A percentile compares a stretch with the other conserved stretches of the same genome.
Conservation (phyloP, 768 basidiomycete genomes). For the Filobasidium floriforme region DNA sequence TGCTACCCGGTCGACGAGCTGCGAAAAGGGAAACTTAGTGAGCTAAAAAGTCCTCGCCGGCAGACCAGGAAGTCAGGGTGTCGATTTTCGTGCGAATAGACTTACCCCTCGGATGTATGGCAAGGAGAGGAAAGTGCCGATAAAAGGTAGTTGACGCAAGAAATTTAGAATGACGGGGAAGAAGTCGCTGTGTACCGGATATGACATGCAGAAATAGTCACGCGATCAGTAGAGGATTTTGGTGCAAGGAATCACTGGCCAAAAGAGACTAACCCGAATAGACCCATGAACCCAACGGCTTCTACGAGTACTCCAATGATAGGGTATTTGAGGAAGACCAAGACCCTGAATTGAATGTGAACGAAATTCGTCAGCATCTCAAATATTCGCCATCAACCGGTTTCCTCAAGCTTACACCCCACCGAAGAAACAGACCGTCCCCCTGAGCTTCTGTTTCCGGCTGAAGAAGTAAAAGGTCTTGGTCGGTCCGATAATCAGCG, state of each 20-base stretch:
- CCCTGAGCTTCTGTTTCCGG: constrained; percentile 85
- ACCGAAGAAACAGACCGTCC: constrained; percentile 47
- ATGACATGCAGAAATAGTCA: too few relatives aligned
- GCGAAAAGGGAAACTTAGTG: constrained; percentile 11
- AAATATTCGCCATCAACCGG: neutral
- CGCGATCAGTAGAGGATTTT: too few relatives aligned
- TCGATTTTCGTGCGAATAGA: too few relatives aligned
- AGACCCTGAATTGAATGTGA: constrained; percentile 51
- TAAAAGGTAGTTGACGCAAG: constrained; percentile 82
- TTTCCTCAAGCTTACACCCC: constrained; percentile 36
- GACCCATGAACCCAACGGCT: constrained; percentile 91
- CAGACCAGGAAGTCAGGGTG: too few relatives aligned
- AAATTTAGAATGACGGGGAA: constrained; percentile 98
- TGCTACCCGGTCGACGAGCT: constrained; percentile 72
- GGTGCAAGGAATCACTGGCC: too few relatives aligned
- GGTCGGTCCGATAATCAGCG: constrained; percentile 86
- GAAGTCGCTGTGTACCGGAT: constrained; percentile 68
- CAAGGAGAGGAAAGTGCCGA: constrained; percentile 75
- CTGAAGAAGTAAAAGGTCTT: constrained; percentile 99
- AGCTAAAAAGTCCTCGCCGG: too few relatives aligned
- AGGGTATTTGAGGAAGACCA: constrained; percentile 93
- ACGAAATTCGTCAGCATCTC: constrained; percentile 2
- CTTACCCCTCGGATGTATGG: constrained; percentile 76
- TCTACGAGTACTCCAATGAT: constrained; percentile 89
- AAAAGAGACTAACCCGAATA: constrained; percentile 77